Percentiles rank a stretch among this genome's conserved stretches.
Conservation (phyloP, 2,329 filamentous ascomycete species). For the Pseudocercospora musae region DNA sequence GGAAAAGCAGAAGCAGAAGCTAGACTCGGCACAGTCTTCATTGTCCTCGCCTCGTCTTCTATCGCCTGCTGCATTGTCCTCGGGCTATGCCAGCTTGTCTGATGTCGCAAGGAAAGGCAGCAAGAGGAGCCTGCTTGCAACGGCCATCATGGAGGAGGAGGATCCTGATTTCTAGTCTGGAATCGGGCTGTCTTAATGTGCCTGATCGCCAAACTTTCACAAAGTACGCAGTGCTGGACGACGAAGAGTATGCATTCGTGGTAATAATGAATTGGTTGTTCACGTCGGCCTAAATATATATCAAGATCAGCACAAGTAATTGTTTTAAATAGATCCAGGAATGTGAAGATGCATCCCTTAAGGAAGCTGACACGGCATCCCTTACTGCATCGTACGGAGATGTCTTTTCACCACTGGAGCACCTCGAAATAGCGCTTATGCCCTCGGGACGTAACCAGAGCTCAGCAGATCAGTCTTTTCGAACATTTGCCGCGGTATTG, state of each 20-base stretch:
- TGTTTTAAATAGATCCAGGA: neutral
- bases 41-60: conserved; percentile 13
- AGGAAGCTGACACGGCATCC: neutral
- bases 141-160: conserved; percentile 71
- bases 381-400: neutral
- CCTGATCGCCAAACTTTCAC: no score
- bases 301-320: neutral
- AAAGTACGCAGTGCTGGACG: no score
- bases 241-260: no score
- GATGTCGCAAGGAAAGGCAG: conserved; percentile 39
- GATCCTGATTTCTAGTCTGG: conserved; percentile 49
- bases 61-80: conserved; percentile 18
- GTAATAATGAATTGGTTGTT: no score
- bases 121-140: conserved; percentile 54
- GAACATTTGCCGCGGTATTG: no score
- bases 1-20: conserved; percentile 24
- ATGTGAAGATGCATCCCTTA: neutral
- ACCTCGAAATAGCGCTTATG: neutral
- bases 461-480: no score
- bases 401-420: neutral
- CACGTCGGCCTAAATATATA: no score
- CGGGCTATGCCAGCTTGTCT: conserved; percentile 26
- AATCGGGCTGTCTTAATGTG: no score
- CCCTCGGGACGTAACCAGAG: neutral
- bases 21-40: conserved; percentile 15